A percentile compares a stretch with the other conserved stretches of the same genome.
These are phyloP conservation scores for Penicillium sp. DNA, from an alignment of 2,329 filamentous ascomycete genomes.

Conservation along the genomic window DNA sequence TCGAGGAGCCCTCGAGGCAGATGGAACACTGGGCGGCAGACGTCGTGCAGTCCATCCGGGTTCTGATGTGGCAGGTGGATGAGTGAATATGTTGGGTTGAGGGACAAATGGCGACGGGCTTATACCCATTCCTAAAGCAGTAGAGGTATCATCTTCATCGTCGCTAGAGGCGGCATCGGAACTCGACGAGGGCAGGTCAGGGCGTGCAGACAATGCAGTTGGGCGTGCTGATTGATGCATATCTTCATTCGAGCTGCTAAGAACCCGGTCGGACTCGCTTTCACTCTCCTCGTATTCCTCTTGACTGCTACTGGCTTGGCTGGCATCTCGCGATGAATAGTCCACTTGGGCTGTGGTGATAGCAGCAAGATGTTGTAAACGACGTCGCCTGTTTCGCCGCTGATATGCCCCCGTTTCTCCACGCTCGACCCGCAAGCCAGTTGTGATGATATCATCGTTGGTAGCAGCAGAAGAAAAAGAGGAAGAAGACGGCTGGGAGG, in stretches of 20 bases:
- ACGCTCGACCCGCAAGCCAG: conserved; percentile 73
- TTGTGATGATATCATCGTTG: conserved; percentile 84
- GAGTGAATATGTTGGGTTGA: conserved; percentile 88
- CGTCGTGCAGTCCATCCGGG: conserved; percentile 45
- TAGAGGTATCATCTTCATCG: conserved; percentile 75
- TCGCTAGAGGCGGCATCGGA: conserved; percentile 42
- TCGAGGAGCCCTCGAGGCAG: conserved; percentile 37
- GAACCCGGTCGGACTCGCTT: conserved; percentile 75
- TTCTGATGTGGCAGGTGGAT: conserved; percentile 64
- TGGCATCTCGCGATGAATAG: conserved; percentile 46
- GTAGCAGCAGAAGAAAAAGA: conserved; percentile 74
- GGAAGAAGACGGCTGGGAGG: conserved; percentile 89
- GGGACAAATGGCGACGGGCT: conserved; percentile 67
- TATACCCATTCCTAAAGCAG: conserved; percentile 68
- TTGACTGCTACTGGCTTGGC: conserved; percentile 68
- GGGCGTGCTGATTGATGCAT: conserved; percentile 36
- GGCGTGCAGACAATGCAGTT: conserved; percentile 24
- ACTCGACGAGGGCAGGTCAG: conserved; percentile 25
- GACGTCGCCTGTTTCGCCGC: conserved; percentile 57
- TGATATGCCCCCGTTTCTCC: conserved; percentile 52
- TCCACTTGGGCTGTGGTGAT: conserved; percentile 43
- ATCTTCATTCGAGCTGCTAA: conserved; percentile 64
- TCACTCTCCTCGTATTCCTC: conserved; percentile 95
- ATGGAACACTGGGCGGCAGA: conserved; percentile 49
- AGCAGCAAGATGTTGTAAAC: conserved; percentile 35